Evolutionary conservation across 371 early-diverging fungal species (phyloP).

Genomic region (Nosema muscidifuracis): DNA sequence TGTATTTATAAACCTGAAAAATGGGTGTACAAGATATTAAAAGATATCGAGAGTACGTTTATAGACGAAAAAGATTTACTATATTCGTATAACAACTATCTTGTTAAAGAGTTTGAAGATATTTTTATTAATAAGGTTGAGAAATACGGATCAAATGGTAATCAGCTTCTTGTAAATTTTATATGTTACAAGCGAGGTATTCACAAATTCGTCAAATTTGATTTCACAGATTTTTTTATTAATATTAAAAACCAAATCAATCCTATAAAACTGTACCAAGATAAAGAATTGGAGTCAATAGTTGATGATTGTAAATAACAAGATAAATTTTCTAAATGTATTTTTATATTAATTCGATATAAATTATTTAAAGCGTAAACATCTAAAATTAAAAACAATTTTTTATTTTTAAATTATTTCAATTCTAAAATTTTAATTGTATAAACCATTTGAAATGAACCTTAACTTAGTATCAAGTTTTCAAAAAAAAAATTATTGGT

Average conservation of each 20-base stretch:
- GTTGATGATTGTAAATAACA: not conserved
- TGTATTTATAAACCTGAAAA: conserved; percentile 47
- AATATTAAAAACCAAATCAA: conserved; percentile 6
- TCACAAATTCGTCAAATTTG: not conserved
- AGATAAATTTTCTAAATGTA: too few relatives aligned
- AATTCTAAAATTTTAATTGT: too few relatives aligned
- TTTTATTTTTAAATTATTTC: too few relatives aligned
- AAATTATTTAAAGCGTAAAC: too few relatives aligned
- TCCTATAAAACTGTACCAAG: not conserved
- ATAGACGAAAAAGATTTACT: conserved; percentile 10
- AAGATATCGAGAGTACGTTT: conserved; percentile 36
- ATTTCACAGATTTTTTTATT: conserved; percentile 13
- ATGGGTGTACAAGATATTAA: conserved; percentile 36
- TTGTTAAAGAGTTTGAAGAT: conserved; percentile 36
- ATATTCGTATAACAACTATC: conserved; percentile 23
- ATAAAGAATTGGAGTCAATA: conserved; percentile 13
- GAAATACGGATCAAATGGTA: conserved; percentile 41
- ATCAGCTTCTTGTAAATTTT: conserved; percentile 43
- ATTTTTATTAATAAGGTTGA: conserved; percentile 37
- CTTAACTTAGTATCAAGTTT: too few relatives aligned
- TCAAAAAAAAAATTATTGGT: too few relatives aligned
- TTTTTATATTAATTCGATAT: too few relatives aligned
- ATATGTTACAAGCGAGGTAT: conserved; percentile 21
- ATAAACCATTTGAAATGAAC: too few relatives aligned
- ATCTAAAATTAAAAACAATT: too few relatives aligned